Percentiles rank a stretch among this genome's conserved stretches.
These are phyloP conservation scores for Calonectria leucothoes DNA, from an alignment of 2,329 filamentous ascomycete genomes.

Conservation along the genomic window DNA sequence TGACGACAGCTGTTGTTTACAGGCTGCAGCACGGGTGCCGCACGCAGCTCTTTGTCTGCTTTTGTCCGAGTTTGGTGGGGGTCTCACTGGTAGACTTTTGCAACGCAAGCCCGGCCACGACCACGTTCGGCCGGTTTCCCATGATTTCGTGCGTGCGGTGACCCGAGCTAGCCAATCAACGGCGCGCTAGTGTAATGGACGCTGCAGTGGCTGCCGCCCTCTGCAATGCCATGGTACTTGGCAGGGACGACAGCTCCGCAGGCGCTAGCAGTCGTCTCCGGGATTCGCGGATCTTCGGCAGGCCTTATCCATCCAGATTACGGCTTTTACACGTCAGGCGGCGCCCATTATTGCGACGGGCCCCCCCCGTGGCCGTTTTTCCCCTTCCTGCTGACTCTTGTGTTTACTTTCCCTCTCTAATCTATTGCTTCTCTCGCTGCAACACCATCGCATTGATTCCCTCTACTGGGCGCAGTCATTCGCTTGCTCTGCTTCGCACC, in stretches of 20 bases:
- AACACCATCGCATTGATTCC: not conserved
- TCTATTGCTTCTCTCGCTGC: not conserved
- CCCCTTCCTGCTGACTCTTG: not conserved
- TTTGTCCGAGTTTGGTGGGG: not conserved
- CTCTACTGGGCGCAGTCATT: constrained; percentile 31
- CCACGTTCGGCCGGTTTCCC: not conserved
- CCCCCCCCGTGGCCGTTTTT: not conserved
- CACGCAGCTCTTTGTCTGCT: not conserved
- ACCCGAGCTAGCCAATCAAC: not conserved
- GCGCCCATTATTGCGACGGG: not conserved
- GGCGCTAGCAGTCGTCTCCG: not conserved
- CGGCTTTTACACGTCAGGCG: constrained; percentile 3
- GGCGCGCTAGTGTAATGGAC: not conserved
- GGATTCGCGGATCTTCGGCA: not conserved
- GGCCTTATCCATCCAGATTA: constrained; percentile 13
- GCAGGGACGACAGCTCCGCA: constrained; percentile 5
- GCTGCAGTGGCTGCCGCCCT: not conserved
- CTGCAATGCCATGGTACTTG: constrained; percentile 1
- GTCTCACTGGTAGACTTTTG: not conserved
- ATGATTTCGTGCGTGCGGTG: not conserved
- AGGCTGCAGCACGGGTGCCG: not conserved
- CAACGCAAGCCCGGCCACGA: not conserved
- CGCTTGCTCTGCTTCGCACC: constrained; percentile 31
- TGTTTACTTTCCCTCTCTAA: not conserved
- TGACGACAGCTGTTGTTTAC: not conserved